A percentile compares a stretch with the other conserved stretches of the same genome.
phyloP scores from a whole-genome alignment of 768 basidiomycete species.

The Russula foetens region DNA sequence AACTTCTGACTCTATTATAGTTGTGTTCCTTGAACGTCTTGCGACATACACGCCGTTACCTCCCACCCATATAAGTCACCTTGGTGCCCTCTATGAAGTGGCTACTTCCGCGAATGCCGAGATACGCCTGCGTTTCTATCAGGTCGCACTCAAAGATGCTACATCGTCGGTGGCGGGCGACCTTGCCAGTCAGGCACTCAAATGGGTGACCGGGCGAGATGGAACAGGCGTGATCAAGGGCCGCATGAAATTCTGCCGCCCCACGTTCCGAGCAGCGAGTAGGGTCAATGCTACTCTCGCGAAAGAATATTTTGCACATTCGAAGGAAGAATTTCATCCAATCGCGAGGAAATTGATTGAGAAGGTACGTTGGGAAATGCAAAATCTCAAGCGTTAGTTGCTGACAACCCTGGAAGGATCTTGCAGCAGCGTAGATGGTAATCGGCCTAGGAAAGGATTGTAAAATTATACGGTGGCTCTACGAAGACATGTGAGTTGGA shows the following conservation, averaged over 20 bases:
- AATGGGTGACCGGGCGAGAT: constrained; percentile 61
- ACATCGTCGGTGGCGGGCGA: constrained; percentile 37
- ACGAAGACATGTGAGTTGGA: not conserved
- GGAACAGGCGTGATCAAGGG: constrained; percentile 59
- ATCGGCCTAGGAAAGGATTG: not conserved
- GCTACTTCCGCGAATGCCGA: constrained; percentile 64
- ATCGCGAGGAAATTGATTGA: constrained; percentile 70
- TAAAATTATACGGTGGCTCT: not conserved
- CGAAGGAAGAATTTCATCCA: constrained; percentile 59
- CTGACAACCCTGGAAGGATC: constrained; percentile 22
- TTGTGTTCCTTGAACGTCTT: constrained; percentile 79
- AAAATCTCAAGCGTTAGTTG: not conserved
- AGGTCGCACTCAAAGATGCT: constrained; percentile 51
- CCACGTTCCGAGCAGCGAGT: constrained; percentile 47
- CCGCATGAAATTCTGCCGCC: constrained; percentile 81
- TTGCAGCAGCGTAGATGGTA: constrained; percentile 11
- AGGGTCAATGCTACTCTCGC: constrained; percentile 50
- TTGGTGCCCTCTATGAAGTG: constrained; percentile 45
- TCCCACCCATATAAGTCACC: constrained; percentile 44
- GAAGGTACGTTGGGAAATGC: constrained; percentile 40
- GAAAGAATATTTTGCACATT: constrained; percentile 36
- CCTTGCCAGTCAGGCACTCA: constrained; percentile 46
- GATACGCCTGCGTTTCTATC: constrained; percentile 71
- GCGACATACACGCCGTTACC: constrained; percentile 58
- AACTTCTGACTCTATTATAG: constrained; percentile 29